Evolutionary conservation across 257 asterid genomes (phyloP), one percentile per base, ranked within the genome.

Genomic region (Nicotiana sylvestris): DNA sequence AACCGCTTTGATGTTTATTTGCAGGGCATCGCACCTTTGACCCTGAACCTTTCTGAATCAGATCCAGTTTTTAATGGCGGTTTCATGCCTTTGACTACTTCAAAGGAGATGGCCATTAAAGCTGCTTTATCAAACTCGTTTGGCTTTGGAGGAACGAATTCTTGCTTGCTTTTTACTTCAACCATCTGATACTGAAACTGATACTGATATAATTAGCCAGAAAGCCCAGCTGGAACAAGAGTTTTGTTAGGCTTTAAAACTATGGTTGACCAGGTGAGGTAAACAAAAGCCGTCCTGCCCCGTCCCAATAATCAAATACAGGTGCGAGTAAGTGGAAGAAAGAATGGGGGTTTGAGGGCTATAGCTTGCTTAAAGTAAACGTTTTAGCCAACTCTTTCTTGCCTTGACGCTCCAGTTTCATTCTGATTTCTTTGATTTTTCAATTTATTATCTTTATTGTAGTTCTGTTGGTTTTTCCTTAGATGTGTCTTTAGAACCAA

Each of bases 111-210:
- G 97, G 30, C 66, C 46, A 88, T 96, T 65, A 93, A 86, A 86
- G 97, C 91, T 4, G 95, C 97, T 81, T 78, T 96, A 89, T 96
- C 99, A 15, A 96, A 96, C 90, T 96, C 99, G 17, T 96, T 96
- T 58, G 99, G 99, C 11, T 96, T 96, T 30, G 99, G 99, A 67
- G 99, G 99, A 86, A 96, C 99, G 10, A 96, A 96, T 88, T 85
- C 97, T 2, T 91, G 95, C 2, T 86, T 96, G 89, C 91, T 96
- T 61, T 96, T 96, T 84, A 84, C 97, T 32, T 89, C 97, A 81
- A 66, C 90, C 21, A 83, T 55, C 51, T 91, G 86, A 56, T 12
- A n/a, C 66, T 58, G 37, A 27, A 27, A 16, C 51, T 91, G 86
- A 56, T 12, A n/a, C 66, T 66, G 37, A 27, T 43, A 16, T 56